phyloP scores from a whole-genome alignment of 2,329 filamentous ascomycete genomes.

The Calycina marina region DNA sequence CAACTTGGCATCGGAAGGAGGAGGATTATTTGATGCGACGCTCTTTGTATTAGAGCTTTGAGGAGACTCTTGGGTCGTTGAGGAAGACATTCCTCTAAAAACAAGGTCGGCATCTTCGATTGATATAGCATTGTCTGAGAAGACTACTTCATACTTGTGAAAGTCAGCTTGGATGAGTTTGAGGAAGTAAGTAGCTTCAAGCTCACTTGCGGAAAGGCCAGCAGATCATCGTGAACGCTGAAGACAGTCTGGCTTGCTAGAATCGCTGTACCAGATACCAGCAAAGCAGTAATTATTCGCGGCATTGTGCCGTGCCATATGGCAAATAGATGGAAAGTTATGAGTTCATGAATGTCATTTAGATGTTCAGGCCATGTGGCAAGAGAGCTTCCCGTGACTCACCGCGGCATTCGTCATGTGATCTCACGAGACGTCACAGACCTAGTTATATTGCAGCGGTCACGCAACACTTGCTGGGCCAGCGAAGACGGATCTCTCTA shows the following conservation, averaged over 20 bases:
- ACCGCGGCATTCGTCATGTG: no score
- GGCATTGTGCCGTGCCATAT: constrained; percentile 23
- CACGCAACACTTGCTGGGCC: no score
- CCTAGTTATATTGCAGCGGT: no score
- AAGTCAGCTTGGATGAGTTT: constrained; percentile 9
- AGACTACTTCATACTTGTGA: constrained; percentile 46
- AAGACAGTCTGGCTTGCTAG: constrained; percentile 43
- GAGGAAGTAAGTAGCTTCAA: neutral
- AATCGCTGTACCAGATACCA: constrained; percentile 22
- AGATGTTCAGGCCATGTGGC: no score
- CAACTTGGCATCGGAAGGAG: constrained; percentile 2
- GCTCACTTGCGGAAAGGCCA: constrained; percentile 55
- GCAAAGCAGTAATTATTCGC: constrained; percentile 14
- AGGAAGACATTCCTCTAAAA: constrained; percentile 13
- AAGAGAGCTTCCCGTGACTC: no score
- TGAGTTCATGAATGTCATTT: neutral
- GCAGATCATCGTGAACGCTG: constrained; percentile 57
- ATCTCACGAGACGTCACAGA: no score
- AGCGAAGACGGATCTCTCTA: no score
- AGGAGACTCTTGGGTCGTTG: constrained; percentile 12
- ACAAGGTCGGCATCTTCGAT: constrained; percentile 38
- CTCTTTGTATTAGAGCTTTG: constrained; percentile 13
- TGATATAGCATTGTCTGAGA: constrained; percentile 44
- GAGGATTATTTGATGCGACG: constrained; percentile 11
- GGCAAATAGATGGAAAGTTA: constrained; percentile 9